Evolutionary conservation across 2,329 filamentous ascomycete species (phyloP), one percentile per base, ranked within the genome.

Genomic region (Grosmannia huntii): DNA sequence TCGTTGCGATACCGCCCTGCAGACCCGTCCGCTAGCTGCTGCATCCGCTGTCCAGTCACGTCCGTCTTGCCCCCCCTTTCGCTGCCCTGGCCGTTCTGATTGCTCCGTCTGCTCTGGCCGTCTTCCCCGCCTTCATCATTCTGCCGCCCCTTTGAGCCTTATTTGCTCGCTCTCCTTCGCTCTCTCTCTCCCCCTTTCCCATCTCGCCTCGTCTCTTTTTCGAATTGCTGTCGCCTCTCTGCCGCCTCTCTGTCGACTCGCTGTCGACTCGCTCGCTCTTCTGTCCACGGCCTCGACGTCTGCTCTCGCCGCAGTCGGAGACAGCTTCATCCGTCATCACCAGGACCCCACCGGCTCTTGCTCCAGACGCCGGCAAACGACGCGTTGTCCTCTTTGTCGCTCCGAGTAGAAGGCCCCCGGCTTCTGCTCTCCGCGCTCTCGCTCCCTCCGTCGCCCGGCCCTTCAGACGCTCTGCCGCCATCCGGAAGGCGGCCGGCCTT

Each of bases 401-500:
- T 19, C 48, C 19, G 55, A 52, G 33, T 25, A 52, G 55, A 25
- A 23, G 4, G 28, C 4, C 52, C 16, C 50, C 28, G 46, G 46
- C 36, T 46, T 46, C 53, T 44, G 28, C 55, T 57, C 27, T 33
- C 44, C 41, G 25, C 23, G 25, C 23, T 28, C 56, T 41, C 23
- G 7, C n/a, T 49, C 21, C 4, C 3, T 25, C 23, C 27, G 12
- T 7, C 55, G 28, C 41, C 54, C 53, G 53, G 56, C 54, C 53
- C 51, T 27, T 14, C 44, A 25, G 14, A 27, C 21, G 31, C 56
- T 51, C 55, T 36, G 55, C 60, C 55, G 60, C 60, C 58, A 57
- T 57, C 56, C 46, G 58, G 53, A 50, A 58, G 62, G 60, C 59
- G 62, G 61, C 58, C 53, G 61, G 57, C 53, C 53, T 57, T 55